Evolutionary conservation across 2,329 filamentous ascomycete species (phyloP).

Genomic region (Taxawa tesnikishii): DNA sequence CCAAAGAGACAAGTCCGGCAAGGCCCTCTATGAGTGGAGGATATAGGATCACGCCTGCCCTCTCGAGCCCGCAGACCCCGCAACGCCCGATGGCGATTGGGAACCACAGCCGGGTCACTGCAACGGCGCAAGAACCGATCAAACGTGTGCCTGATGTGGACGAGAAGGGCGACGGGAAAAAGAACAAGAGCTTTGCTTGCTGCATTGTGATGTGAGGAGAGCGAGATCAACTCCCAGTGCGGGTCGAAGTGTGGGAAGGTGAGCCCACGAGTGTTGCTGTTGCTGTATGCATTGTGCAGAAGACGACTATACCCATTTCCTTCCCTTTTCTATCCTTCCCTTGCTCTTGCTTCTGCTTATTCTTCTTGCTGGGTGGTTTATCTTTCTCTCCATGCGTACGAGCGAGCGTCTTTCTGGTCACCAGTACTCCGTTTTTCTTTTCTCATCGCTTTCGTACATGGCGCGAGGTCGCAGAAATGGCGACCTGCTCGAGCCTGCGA

Average conservation of each 20-base stretch:
- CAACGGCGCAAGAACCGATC: constrained; percentile 23
- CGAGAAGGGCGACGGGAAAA: constrained; percentile 37
- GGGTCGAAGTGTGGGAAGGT: too few relatives aligned
- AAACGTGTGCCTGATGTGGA: constrained; percentile 42
- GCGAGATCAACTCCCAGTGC: too few relatives aligned
- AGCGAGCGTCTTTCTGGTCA: constrained; percentile 5
- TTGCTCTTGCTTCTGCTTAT: constrained; percentile 3
- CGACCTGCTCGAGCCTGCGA: too few relatives aligned
- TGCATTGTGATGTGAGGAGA: constrained; percentile 63
- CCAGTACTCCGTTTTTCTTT: too few relatives aligned
- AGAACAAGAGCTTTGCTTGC: constrained; percentile 53
- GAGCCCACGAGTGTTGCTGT: too few relatives aligned
- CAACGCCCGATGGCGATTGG: constrained; percentile 5
- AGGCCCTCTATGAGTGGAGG: constrained; percentile 30
- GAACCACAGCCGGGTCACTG: neutral
- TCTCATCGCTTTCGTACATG: too few relatives aligned
- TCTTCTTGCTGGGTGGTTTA: neutral
- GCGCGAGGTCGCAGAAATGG: too few relatives aligned
- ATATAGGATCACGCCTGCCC: constrained; percentile 35
- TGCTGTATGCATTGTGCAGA: constrained; percentile 1
- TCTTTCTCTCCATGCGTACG: constrained; percentile 5
- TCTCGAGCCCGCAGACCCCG: constrained; percentile 20
- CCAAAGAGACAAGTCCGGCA: constrained; percentile 14
- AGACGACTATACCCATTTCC: neutral
- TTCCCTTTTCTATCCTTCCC: neutral